Percentiles rank a stretch among this genome's conserved stretches.
These are phyloP conservation scores for Cystobasidiaceae sp. DNA, from an alignment of 1,284 basidiomycete species.

Conservation along the genomic window DNA sequence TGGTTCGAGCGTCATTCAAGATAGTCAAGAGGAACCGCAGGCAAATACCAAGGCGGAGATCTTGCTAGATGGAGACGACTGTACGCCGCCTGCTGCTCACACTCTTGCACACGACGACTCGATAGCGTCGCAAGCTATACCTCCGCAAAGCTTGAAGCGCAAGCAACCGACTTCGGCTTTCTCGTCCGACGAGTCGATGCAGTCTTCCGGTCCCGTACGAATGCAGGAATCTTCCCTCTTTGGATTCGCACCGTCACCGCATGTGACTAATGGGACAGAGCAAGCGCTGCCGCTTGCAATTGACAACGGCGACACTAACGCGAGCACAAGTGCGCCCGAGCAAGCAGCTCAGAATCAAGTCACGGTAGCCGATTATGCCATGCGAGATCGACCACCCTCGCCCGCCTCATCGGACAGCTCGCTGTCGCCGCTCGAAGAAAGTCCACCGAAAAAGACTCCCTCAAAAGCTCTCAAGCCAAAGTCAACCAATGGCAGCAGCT, in stretches of 20 bases:
- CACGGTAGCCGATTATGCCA: not conserved
- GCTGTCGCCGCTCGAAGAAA: not conserved
- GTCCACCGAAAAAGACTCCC: slow-evolving; percentile 3
- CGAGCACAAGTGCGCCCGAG: not conserved
- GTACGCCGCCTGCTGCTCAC: not conserved
- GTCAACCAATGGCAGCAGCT: not conserved
- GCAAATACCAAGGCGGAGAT: not conserved
- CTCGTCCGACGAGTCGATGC: slow-evolving; percentile 19
- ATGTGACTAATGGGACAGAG: no score
- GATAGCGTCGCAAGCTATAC: not conserved
- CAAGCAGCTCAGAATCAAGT: no score
- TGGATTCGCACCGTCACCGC: no score
- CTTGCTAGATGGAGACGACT: slow-evolving; percentile 8
- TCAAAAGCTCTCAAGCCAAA: not conserved
- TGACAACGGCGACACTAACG: no score
- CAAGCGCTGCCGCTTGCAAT: no score
- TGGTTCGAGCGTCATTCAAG: not conserved
- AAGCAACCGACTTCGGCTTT: slow-evolving; percentile 18
- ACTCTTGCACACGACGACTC: not conserved
- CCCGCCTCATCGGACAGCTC: slow-evolving; percentile 11
- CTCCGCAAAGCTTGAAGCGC: slow-evolving; percentile 7
- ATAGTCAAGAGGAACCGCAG: slow-evolving; percentile 1
- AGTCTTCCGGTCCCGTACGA: not conserved
- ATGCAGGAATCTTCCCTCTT: not conserved
- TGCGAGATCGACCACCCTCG: not conserved